Base-by-base conservation (phyloP, 441 rosid genomes). In the Capsella rubella region DNA sequence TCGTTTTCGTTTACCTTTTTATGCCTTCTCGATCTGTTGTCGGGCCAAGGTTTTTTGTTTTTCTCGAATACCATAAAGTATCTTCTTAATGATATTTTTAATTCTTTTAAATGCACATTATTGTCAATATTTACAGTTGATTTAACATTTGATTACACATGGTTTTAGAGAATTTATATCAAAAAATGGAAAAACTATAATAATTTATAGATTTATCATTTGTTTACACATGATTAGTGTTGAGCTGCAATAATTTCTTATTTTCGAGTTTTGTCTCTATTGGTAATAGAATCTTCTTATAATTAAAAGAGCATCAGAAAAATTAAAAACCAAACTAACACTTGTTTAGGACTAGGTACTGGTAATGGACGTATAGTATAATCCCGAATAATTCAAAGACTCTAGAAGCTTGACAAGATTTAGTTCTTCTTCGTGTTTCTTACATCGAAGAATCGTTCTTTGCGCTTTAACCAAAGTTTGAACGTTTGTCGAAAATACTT, bases 1-100 rank as follows among this genome's bases (percentile, higher is more conserved):
- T 62, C 64, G n/a, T 29, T 54, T 43, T 35, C 25, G 40, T 42
- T 51, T 43, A 46, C 63, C 28, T 13, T 68, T 32, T 67, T 52
- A 35, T 42, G 73, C 51, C 74, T 75, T 68, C 74, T 75, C 79
- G 64, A 68, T 2, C 40, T 8, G n/a, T 60, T 50, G 69, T 60
- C 25, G 56, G 64, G 69, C 59, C 67, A 67, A 3, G 40, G 29
- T 25, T 37, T 14, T 3, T 16, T 25, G 14, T 13, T 13, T 16
- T 7, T 15, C 7, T 1, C 50, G 7, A 46, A 49, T 49, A 18
- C 18, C 18, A 49, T 35, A 39, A 39, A 18, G 18, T 47, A 47
- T 47, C 27, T 47, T 15, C 3, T 0, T 0, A 46, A 15, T 46
- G 11, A 46, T 46, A 46, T 15, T 46, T 42, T n/a, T 9, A 45